phyloP scores from a whole-genome alignment of 805 yeast genomes.

The Metschnikowia arizonensis region DNA sequence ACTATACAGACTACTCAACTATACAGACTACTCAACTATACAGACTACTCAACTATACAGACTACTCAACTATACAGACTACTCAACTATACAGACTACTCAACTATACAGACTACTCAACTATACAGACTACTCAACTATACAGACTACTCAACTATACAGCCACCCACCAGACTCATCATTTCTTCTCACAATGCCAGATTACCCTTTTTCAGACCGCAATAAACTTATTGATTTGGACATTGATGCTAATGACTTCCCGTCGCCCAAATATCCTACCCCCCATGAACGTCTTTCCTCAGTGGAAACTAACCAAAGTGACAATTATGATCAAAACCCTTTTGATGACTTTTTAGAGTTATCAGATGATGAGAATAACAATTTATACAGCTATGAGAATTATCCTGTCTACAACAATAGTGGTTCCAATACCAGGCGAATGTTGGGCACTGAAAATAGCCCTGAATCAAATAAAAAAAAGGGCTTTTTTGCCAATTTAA shows the following conservation, averaged over 20 bases:
- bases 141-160: too few species aligned
- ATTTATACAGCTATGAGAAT: slow-evolving; percentile 9
- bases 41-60: too few species aligned
- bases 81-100: too few species aligned
- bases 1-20: too few species aligned
- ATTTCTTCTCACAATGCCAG: background rate
- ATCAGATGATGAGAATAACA: slow-evolving; percentile 27
- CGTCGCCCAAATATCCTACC: background rate
- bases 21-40: too few species aligned
- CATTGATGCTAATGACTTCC: slow-evolving; percentile 11
- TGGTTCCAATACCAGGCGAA: slow-evolving; percentile 20
- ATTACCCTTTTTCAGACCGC: slow-evolving; percentile 20
- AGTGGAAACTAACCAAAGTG: background rate
- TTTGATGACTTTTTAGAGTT: slow-evolving; percentile 35
- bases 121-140: too few species aligned
- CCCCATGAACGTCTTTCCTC: background rate
- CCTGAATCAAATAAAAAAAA: slow-evolving; percentile 16
- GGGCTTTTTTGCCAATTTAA: slow-evolving; percentile 23
- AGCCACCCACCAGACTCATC: too few species aligned
- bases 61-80: too few species aligned
- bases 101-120: too few species aligned
- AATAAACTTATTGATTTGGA: slow-evolving; percentile 34
- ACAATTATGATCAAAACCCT: slow-evolving; percentile 12
- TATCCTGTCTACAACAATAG: background rate
- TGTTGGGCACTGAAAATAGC: slow-evolving; percentile 25